Evolutionary conservation across 306 rosid genomes (phyloP).

Genomic region (Vigna reflexopilosa): DNA sequence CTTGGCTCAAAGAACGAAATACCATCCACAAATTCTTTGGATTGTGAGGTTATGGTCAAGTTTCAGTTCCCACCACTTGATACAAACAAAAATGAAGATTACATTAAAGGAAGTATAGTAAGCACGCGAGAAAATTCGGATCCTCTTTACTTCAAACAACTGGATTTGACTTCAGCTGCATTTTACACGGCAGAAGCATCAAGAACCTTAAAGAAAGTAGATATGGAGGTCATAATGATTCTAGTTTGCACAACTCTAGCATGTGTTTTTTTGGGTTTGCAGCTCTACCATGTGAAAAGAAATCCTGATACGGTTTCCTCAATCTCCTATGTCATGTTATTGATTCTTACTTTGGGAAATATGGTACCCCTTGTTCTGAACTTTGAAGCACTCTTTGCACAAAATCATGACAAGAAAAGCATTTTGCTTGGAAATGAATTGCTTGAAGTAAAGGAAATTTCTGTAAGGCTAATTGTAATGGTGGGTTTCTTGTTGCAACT

Average conservation of each 20-base stretch:
- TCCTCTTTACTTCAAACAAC: constrained; percentile 51
- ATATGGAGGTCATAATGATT: constrained; percentile 52
- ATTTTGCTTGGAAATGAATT: constrained; percentile 42
- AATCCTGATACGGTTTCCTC: constrained; percentile 52
- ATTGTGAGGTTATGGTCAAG: constrained; percentile 54
- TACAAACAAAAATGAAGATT: neutral
- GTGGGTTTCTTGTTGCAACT: constrained; percentile 52
- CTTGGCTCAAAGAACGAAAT: constrained; percentile 5
- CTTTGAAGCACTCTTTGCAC: constrained; percentile 51
- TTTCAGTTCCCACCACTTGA: constrained; percentile 47
- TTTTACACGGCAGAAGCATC: neutral
- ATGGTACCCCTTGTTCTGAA: constrained; percentile 55
- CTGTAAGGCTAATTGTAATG: constrained; percentile 46
- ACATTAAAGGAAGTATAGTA: constrained; percentile 51
- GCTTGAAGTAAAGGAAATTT: constrained; percentile 52
- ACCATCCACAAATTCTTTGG: constrained; percentile 33
- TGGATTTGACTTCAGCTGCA: constrained; percentile 42
- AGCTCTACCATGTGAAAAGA: constrained; percentile 54
- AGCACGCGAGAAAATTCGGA: constrained; percentile 49
- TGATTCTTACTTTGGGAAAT: constrained; percentile 52
- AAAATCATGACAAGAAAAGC: neutral
- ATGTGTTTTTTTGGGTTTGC: constrained; percentile 49
- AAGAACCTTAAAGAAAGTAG: constrained; percentile 44
- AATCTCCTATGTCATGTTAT: constrained; percentile 53
- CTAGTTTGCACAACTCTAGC: constrained; percentile 55